phyloP scores from a whole-genome alignment of 2,329 filamentous ascomycete species.

The Fusarium sterilihyphosum region DNA sequence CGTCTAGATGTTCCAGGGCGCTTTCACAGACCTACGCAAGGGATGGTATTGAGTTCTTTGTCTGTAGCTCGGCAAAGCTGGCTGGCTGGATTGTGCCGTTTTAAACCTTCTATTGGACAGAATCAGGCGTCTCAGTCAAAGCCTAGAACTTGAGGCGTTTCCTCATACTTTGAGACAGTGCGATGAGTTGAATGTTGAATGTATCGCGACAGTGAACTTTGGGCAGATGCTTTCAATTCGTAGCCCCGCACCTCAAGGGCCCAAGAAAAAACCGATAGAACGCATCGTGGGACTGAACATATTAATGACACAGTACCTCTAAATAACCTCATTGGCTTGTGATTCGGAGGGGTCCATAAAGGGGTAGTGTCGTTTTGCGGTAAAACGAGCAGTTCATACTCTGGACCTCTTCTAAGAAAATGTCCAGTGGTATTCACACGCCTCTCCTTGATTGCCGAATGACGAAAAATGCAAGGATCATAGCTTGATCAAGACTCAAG shows the following conservation, averaged over 20 bases:
- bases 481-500: not conserved
- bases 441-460: slow-evolving; percentile 16
- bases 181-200: not conserved
- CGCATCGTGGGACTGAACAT: not conserved
- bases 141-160: slow-evolving; percentile 20
- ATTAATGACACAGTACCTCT: not conserved
- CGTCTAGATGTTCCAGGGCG: slow-evolving; percentile 10
- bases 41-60: slow-evolving; percentile 24
- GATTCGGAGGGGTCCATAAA: not conserved
- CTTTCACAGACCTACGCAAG: slow-evolving; percentile 24
- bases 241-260: too few relatives aligned
- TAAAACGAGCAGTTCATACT: not conserved
- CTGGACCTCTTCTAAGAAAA: not conserved
- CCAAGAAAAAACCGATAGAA: too few relatives aligned
- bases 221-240: slow-evolving; percentile 8
- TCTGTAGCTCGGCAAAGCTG: slow-evolving; percentile 4
- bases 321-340: not conserved
- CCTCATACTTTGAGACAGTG: slow-evolving; percentile 32
- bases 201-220: not conserved
- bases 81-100: slow-evolving; percentile 1
- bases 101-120: slow-evolving; percentile 20
- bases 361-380: not conserved
- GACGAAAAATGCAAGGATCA: slow-evolving; percentile 20
- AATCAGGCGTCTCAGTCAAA: slow-evolving; percentile 19
- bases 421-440: not conserved